Base-by-base conservation (phyloP, 176 grass and related monocot genomes). In the Echinochloa phyllopogon region DNA sequence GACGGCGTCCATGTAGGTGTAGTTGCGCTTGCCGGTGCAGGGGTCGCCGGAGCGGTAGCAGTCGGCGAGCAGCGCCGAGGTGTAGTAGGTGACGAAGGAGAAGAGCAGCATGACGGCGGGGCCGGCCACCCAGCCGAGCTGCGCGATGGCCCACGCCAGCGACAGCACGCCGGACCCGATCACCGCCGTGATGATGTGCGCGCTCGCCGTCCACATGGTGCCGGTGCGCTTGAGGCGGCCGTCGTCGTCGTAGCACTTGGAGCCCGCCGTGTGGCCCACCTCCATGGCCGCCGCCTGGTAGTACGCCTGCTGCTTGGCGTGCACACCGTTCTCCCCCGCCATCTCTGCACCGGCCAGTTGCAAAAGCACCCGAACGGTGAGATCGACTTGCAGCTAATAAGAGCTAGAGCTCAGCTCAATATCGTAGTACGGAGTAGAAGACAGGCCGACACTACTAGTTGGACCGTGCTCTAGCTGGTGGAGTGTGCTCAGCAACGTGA, bases 1-100 rank as follows among this genome's bases (percentile, higher is more conserved):
- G 20, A 99, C 97, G 13, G 94, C 97, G 75, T 99, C 97, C 97
- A 99, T 99, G 86, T 96, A 99, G 27, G 94, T 99, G 86, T 99
- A 96, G 88, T 94, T 96, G 21, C 97, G 97, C 75, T 89, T 92
- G 66, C 97, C 94, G 65, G 92, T 89, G 86, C 47, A 47, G 23
- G 62, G 25, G 86, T 99, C 94, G 39, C 88, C 90, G 52, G 92
- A 87, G 75, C 97, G 97, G 79, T 99, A 99, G 82, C 97, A 96
- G 84, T 99, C 97, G 38, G 84, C 68, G 75, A 99, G 86, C 49
- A 99, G 86, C 1, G 90, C 65, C 1, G 97, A 96, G 27, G 97
- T 99, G 78, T 99, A 99, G 83, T 96, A 99, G 10, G 90, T 99
- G 60, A 99, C 92, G 6, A 94, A 62, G 74, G 94, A 94, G 92